Conservation (phyloP, 257 asterid genomes). For the Coffea eugenioides region DNA sequence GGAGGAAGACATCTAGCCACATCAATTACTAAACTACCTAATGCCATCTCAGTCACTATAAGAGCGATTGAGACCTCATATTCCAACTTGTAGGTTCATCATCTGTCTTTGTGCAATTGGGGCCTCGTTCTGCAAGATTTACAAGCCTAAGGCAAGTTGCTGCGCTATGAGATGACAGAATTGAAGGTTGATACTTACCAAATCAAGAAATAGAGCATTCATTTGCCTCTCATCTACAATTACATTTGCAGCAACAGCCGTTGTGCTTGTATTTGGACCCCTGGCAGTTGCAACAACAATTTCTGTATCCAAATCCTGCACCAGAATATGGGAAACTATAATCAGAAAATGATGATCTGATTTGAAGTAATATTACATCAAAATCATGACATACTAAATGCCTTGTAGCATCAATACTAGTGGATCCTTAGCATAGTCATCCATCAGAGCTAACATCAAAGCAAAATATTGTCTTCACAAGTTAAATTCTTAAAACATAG, state of each 20-base stretch:
- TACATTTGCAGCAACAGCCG: conserved; percentile 81
- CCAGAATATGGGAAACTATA: background rate
- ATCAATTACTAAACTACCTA: background rate
- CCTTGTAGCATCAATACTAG: background rate
- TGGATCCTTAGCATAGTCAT: background rate
- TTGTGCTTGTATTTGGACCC: conserved; percentile 62
- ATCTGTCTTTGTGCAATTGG: no score
- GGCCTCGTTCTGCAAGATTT: background rate
- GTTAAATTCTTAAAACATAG: no score
- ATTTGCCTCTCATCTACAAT: conserved; percentile 84
- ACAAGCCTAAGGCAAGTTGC: background rate
- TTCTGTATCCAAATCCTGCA: conserved; percentile 88
- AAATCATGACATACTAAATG: background rate
- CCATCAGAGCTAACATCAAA: background rate
- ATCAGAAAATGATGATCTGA: background rate
- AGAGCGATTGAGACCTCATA: no score
- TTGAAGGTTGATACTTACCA: conserved; percentile 52
- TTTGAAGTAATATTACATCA: background rate
- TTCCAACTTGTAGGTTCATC: no score
- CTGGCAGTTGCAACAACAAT: conserved; percentile 86
- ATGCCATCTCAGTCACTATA: background rate
- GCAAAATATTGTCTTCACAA: background rate
- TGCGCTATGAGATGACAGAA: background rate
- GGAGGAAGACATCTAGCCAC: no score
- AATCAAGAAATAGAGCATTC: conserved; percentile 89